A percentile compares a stretch with the other conserved stretches of the same genome.
phyloP scores from a whole-genome alignment of 23 red algal species.

The Pyropia haitanensis region DNA sequence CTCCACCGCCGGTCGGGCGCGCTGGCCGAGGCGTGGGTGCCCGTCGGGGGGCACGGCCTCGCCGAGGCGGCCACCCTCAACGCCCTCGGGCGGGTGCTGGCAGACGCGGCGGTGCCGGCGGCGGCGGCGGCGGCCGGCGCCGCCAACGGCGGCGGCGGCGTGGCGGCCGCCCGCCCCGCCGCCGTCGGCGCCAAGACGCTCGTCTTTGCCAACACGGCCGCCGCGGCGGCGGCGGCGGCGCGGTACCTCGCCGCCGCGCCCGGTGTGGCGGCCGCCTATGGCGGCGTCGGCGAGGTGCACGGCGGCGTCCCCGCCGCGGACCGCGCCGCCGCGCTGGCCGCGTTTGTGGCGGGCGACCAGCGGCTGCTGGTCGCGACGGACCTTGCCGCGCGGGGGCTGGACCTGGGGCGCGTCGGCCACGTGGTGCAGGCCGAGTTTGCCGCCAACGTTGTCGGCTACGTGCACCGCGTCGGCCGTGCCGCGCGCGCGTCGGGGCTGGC shows the following conservation, averaged over 20 bases:
- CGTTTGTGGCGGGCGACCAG: conserved; percentile 34
- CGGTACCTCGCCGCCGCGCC: neutral
- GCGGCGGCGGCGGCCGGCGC: neutral
- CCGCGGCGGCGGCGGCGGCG: conserved; percentile 6
- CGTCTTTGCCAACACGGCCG: conserved; percentile 36
- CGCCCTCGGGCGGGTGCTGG: conserved; percentile 16
- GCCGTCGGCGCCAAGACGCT: conserved; percentile 30
- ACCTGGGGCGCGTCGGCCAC: conserved; percentile 71
- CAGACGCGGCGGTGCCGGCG: conserved; percentile 5
- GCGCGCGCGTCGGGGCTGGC: conserved; percentile 22
- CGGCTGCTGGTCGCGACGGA: conserved; percentile 87
- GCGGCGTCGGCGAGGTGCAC: conserved; percentile 32
- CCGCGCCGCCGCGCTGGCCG: conserved; percentile 29
- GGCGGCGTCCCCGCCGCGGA: conserved; percentile 11
- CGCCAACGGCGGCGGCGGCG: neutral
- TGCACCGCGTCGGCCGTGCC: conserved; percentile 91
- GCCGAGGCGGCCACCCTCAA: conserved; percentile 19
- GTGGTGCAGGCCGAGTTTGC: conserved; percentile 88
- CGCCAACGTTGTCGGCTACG: conserved; percentile 64
- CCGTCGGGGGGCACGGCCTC: neutral
- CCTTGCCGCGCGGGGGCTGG: conserved; percentile 78
- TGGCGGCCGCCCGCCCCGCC: neutral
- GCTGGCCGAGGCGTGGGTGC: conserved; percentile 17
- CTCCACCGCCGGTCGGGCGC: conserved; percentile 37
- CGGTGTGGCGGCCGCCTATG: conserved; percentile 20